Evolutionary conservation across 352 stramenopile genomes (phyloP).

Genomic region (Phytophthora constricta): DNA sequence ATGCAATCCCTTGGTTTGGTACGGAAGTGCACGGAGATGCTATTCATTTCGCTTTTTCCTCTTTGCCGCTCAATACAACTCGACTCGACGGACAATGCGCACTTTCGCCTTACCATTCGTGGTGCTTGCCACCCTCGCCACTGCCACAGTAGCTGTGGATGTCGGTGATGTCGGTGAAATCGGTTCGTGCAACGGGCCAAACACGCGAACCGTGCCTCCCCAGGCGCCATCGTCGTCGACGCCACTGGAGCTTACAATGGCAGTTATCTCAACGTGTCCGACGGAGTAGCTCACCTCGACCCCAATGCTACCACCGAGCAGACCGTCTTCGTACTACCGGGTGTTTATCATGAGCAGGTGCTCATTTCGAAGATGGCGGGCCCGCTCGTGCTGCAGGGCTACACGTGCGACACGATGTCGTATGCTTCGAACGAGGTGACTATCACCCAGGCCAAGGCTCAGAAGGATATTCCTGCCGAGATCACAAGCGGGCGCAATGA

Average conservation of each 20-base stretch:
- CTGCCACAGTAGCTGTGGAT: not conserved
- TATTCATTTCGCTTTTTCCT: slow-evolving; percentile 26
- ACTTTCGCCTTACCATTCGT: slow-evolving; percentile 9
- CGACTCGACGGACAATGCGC: slow-evolving; percentile 12
- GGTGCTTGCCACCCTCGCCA: slow-evolving; percentile 2
- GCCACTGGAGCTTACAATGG: slow-evolving; percentile 16
- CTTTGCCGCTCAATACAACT: not conserved
- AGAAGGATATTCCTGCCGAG: slow-evolving; percentile 25
- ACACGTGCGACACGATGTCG: slow-evolving; percentile 24
- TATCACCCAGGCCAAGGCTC: slow-evolving; percentile 24
- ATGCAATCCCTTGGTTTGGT: no score
- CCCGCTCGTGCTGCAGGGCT: slow-evolving; percentile 24
- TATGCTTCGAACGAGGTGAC: slow-evolving; percentile 28
- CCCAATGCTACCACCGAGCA: slow-evolving; percentile 18
- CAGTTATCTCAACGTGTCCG: slow-evolving; percentile 20
- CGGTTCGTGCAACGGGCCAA: slow-evolving; percentile 16
- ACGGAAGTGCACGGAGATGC: no score
- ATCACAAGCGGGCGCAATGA: slow-evolving; percentile 23
- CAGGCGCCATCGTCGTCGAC: slow-evolving; percentile 33
- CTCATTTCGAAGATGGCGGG: slow-evolving; percentile 15
- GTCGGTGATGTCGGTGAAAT: slow-evolving; percentile 6
- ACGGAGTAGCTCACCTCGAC: slow-evolving; percentile 18
- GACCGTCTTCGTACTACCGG: slow-evolving; percentile 22
- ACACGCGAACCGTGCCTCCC: slow-evolving; percentile 13
- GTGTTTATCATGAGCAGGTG: slow-evolving; percentile 20